These are phyloP conservation scores for Solanum habrochaites DNA, from an alignment of 257 asterid species.

Conservation along the genomic window DNA sequence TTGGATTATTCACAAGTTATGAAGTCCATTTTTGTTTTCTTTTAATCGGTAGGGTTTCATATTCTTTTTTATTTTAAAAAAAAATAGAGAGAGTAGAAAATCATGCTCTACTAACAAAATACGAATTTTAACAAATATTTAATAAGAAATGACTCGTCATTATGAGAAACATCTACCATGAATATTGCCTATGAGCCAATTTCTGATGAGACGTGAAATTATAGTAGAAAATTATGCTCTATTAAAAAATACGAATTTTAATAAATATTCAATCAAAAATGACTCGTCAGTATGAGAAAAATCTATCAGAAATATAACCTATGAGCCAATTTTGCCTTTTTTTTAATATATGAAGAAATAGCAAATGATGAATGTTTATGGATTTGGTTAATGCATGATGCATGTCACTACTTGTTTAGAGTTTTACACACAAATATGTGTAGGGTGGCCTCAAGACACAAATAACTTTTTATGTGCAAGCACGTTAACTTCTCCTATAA, in stretches of 20 bases:
- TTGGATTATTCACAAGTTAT: not conserved
- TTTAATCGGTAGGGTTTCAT: not conserved
- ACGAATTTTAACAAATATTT: not conserved
- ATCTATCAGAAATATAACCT: not conserved
- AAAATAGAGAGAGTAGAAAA: not conserved
- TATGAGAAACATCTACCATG: not conserved
- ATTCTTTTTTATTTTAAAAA: not conserved
- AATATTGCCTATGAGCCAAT: not conserved
- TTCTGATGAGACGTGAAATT: too few relatives aligned
- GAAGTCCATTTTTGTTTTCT: not conserved
- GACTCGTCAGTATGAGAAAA: not conserved
- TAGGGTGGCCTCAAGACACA: not conserved
- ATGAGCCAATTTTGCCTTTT: not conserved
- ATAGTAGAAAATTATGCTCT: not conserved
- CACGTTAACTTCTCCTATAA: not conserved
- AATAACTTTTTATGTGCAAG: not conserved
- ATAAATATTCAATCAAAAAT: not conserved
- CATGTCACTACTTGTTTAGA: not conserved
- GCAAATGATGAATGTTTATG: not conserved
- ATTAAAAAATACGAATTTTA: not conserved
- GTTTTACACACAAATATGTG: not conserved
- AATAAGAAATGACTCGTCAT: not conserved
- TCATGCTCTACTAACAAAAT: not conserved
- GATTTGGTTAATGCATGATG: not conserved
- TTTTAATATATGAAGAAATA: not conserved